Evolutionary conservation across 1,139 yeast genomes (phyloP).

Genomic region (Spathaspora sp.): DNA sequence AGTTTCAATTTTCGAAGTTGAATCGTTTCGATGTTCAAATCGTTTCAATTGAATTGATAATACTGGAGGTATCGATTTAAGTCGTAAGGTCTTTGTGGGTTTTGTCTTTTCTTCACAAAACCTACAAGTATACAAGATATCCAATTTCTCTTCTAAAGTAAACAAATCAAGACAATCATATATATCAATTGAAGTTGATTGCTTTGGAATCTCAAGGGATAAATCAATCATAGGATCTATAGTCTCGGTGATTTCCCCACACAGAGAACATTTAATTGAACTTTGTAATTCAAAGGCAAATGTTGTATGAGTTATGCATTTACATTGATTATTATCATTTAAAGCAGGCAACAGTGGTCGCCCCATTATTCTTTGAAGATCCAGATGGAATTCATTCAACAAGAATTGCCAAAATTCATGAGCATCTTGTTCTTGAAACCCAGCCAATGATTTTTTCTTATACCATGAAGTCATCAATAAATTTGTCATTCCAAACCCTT

Average conservation of each 20-base stretch:
- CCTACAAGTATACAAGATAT: conserved; percentile 68
- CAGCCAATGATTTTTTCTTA: conserved; percentile 80
- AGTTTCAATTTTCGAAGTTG: conserved; percentile 73
- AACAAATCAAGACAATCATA: conserved; percentile 72
- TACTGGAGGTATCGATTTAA: conserved; percentile 72
- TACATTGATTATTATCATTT: conserved; percentile 38
- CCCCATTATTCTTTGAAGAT: conserved; percentile 29
- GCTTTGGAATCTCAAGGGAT: conserved; percentile 64
- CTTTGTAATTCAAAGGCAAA: conserved; percentile 96
- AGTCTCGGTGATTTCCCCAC: conserved; percentile 64
- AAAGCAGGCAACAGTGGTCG: conserved; percentile 4
- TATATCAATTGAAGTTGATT: conserved; percentile 36
- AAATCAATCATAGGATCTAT: conserved; percentile 90
- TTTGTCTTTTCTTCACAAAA: conserved; percentile 59
- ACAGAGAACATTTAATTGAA: conserved; percentile 70
- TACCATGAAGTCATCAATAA: conserved; percentile 81
- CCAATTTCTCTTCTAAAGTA: conserved; percentile 75
- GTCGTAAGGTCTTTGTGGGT: conserved; percentile 68
- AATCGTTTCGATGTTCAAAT: conserved; percentile 71
- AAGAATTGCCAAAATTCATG: conserved; percentile 95
- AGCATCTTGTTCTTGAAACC: conserved; percentile 96
- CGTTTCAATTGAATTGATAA: conserved; percentile 83
- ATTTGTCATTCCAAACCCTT: conserved; percentile 75
- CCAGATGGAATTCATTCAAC: conserved; percentile 78
- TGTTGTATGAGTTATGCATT: conserved; percentile 86